Evolutionary conservation across 352 stramenopile genomes (phyloP).

Genomic region (Pythium plurisporium): DNA sequence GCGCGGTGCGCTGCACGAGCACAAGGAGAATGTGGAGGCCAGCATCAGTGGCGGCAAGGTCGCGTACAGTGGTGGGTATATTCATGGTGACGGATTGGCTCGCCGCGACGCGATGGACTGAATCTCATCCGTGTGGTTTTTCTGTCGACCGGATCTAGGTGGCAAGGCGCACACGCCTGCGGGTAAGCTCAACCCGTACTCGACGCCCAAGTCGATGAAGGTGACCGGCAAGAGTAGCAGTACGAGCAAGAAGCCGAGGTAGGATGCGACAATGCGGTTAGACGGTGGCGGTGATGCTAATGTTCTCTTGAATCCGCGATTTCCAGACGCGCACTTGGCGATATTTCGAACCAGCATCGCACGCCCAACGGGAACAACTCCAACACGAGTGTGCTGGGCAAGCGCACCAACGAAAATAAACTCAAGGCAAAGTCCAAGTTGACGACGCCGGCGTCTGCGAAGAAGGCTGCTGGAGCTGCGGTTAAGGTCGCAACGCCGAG

Average conservation of each 20-base stretch:
- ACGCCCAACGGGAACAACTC: slow-evolving; percentile 23
- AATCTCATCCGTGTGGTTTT: neutral
- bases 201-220: slow-evolving; percentile 33
- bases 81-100: no score
- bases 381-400: slow-evolving; percentile 4
- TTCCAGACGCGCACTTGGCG: slow-evolving; percentile 52
- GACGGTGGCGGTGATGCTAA: no score
- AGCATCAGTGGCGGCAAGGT: slow-evolving; percentile 29
- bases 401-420: slow-evolving; percentile 1
- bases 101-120: neutral
- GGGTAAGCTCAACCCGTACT: slow-evolving; percentile 23
- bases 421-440: slow-evolving; percentile 7
- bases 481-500: slow-evolving; percentile 16
- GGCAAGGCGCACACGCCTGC: slow-evolving; percentile 9
- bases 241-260: slow-evolving; percentile 47
- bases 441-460: slow-evolving; percentile 7
- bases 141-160: neutral
- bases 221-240: slow-evolving; percentile 18
- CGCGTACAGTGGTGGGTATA: slow-evolving; percentile 22
- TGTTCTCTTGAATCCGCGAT: neutral
- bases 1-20: slow-evolving; percentile 28
- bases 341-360: slow-evolving; percentile 77
- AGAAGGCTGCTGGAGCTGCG: slow-evolving; percentile 13
- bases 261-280: no score
- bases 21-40: slow-evolving; percentile 74